phyloP scores from a whole-genome alignment of 257 asterid genomes.

The Cordia subcordata region DNA sequence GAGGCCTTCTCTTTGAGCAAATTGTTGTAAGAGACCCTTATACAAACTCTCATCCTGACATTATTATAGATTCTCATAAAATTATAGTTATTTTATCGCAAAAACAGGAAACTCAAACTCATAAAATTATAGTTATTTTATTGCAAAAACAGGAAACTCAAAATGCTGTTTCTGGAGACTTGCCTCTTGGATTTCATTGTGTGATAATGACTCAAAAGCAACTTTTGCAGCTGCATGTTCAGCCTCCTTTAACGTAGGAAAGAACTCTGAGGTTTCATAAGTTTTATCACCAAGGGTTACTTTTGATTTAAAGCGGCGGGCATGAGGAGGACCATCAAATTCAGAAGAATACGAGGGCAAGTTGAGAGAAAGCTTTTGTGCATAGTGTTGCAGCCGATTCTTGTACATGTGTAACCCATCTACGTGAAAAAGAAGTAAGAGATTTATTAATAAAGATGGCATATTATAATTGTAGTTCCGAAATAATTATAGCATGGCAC shows the following conservation, averaged over 20 bases:
- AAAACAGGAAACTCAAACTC: not conserved
- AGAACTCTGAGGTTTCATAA: constrained; percentile 44
- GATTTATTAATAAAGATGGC: not conserved
- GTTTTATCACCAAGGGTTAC: constrained; percentile 45
- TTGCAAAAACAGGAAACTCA: not conserved
- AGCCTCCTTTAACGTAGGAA: constrained; percentile 64
- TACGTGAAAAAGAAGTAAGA: constrained; percentile 13
- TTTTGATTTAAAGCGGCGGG: constrained; percentile 52
- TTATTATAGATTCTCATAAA: not conserved
- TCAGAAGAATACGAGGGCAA: constrained; percentile 53
- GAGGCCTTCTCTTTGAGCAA: constrained; percentile 49
- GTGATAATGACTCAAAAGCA: constrained; percentile 55
- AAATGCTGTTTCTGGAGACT: constrained; percentile 17
- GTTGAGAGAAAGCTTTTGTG: constrained; percentile 45
- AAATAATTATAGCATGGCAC: constrained; percentile 1
- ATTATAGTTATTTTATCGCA: too few relatives aligned
- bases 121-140: not conserved
- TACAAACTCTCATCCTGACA: constrained; percentile 55
- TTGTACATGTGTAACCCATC: constrained; percentile 52
- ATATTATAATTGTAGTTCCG: not conserved
- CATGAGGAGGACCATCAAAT: constrained; percentile 71
- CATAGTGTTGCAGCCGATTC: constrained; percentile 59
- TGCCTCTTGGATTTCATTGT: constrained; percentile 51
- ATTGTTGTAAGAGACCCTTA: constrained; percentile 66
- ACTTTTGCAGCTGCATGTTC: constrained; percentile 82